Base-by-base conservation (phyloP, 2,329 filamentous ascomycete species). In the Sarocladium oryzae region DNA sequence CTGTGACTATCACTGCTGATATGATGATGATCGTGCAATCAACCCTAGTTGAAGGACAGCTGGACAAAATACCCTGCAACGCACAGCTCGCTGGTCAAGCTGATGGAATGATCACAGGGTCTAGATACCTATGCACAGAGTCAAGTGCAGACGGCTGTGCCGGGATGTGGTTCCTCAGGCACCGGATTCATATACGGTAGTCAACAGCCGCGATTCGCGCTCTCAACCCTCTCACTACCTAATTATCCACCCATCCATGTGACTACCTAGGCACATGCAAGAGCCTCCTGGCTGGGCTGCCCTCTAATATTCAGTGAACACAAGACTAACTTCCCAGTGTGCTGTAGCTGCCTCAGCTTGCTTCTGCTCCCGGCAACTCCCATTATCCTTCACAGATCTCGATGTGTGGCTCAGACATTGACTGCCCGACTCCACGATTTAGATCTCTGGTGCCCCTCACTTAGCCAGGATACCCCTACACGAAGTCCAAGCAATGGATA, bases 201-300 rank as follows among this genome's bases (percentile, higher is more conserved):
- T 43, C 40, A 43, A 43, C 40, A 43, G 40, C 40, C 40, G 40
- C 40, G 40, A 43, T 43, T 43, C 23, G 40, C 40, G 40, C 37
- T 4, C 36, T n/a, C 33, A 36, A n/a, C 37, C 37, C 16, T 37
- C 16, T 6, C n/a, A 8, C 35, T 11, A 37, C n/a, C n/a, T n/a
- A n/a, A n/a, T n/a, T n/a, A n/a, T n/a, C n/a, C n/a, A n/a, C n/a
- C n/a, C n/a, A n/a, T n/a, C n/a, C n/a, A n/a, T n/a, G n/a, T n/a
- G n/a, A n/a, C n/a, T n/a, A n/a, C n/a, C n/a, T n/a, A n/a, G n/a
- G n/a, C n/a, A n/a, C n/a, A n/a, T n/a, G n/a, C n/a, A n/a, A n/a
- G n/a, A n/a, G n/a, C n/a, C n/a, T n/a, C n/a, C n/a, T n/a, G n/a
- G n/a, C n/a, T n/a, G n/a, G n/a, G n/a, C n/a, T n/a, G n/a, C n/a